These are phyloP conservation scores for Colletotrichum australisinense DNA, from an alignment of 2,329 filamentous ascomycete species.

Conservation along the genomic window DNA sequence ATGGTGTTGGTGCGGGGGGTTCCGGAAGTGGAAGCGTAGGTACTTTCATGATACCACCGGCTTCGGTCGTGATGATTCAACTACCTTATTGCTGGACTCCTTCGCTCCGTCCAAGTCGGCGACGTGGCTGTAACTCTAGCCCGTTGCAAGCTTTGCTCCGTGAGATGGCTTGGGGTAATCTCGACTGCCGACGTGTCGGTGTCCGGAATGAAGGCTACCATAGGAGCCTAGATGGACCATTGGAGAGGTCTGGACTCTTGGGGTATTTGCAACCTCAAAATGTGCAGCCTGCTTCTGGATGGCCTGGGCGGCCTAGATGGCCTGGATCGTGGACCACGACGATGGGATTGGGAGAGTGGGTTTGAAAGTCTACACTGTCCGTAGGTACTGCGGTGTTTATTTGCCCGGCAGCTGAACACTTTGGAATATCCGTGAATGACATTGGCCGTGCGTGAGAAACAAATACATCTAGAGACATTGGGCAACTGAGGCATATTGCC, in stretches of 20 bases:
- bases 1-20: slow-evolving; percentile 18
- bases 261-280: not conserved
- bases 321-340: slow-evolving; percentile 8
- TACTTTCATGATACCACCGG: slow-evolving; percentile 17
- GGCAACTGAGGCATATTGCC: not conserved
- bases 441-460: not conserved
- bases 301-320: not conserved
- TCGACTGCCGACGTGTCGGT: slow-evolving; percentile 3
- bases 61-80: slow-evolving; percentile 16
- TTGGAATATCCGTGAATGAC: not conserved
- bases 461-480: not conserved
- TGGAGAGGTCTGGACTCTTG: slow-evolving; percentile 6
- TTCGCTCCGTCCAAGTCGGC: not conserved
- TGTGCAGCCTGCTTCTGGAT: not conserved
- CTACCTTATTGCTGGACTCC: not conserved
- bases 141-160: not conserved
- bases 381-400: not conserved
- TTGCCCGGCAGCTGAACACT: slow-evolving; percentile 6
- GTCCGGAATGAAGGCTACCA: not conserved
- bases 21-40: slow-evolving; percentile 28
- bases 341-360: slow-evolving; percentile 1
- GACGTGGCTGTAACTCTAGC: slow-evolving; percentile 3
- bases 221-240: not conserved
- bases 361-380: not conserved
- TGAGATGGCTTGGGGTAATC: not conserved